A percentile compares a stretch with the other conserved stretches of the same genome.
Evolutionary conservation across 2,329 filamentous ascomycete species (phyloP).

Genomic region (Scedosporium minutisporum): DNA sequence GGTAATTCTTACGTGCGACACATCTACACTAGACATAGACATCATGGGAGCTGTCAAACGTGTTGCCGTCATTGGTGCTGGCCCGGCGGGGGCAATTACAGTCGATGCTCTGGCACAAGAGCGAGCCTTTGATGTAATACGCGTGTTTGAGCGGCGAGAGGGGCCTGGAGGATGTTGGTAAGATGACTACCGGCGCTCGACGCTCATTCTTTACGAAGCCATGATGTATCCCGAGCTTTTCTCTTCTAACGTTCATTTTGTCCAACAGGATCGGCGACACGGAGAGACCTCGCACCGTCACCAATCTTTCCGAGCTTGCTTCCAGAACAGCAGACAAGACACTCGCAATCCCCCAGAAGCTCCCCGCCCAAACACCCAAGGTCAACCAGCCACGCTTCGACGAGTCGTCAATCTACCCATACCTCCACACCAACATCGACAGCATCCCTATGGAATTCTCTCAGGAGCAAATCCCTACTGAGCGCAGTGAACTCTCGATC

Average conservation of each 20-base stretch:
- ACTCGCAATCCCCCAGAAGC: conserved; percentile 30
- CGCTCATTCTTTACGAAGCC: not conserved
- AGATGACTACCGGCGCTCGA: conserved; percentile 13
- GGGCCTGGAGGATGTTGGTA: conserved; percentile 53
- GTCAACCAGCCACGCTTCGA: conserved; percentile 36
- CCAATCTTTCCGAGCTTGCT: conserved; percentile 36
- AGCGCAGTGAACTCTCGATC: conserved; percentile 19
- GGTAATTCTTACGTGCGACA: too few relatives aligned
- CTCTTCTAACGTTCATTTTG: not conserved
- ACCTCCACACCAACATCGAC: conserved; percentile 57
- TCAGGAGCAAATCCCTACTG: conserved; percentile 41
- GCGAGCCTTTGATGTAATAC: conserved; percentile 45
- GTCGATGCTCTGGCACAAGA: conserved; percentile 52
- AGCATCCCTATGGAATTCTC: conserved; percentile 50
- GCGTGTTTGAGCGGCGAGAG: conserved; percentile 53
- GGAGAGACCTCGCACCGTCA: conserved; percentile 26
- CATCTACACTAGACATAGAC: too few relatives aligned
- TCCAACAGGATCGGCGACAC: conserved; percentile 30
- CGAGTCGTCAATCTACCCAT: conserved; percentile 52
- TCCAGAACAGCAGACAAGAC: conserved; percentile 39
- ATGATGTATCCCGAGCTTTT: too few relatives aligned
- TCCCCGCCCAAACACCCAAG: conserved; percentile 37
- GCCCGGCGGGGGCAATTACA: conserved; percentile 55
- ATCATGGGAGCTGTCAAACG: conserved; percentile 23
- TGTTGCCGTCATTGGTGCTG: conserved; percentile 64